These are phyloP conservation scores for Salix exigua DNA, from an alignment of 345 rosid species.

Conservation along the genomic window DNA sequence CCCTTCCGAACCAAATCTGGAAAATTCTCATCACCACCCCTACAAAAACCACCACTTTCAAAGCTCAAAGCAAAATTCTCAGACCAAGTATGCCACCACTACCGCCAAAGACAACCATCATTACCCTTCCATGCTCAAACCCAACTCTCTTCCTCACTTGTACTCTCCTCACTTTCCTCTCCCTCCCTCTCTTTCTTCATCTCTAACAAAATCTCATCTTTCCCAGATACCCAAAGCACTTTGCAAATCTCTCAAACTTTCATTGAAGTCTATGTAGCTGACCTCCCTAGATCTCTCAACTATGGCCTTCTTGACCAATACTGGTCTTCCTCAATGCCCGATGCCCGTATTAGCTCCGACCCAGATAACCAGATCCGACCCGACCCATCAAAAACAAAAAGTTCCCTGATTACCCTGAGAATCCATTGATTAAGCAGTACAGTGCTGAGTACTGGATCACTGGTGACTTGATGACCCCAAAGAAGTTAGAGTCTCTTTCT, in stretches of 20 bases:
- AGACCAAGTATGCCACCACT: background rate
- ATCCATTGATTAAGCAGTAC: conserved; percentile 87
- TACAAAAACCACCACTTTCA: background rate
- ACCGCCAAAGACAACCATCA: background rate
- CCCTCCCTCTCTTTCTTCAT: background rate
- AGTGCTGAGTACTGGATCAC: conserved; percentile 96
- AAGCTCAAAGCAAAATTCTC: background rate
- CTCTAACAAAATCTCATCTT: background rate
- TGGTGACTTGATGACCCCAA: conserved; percentile 78
- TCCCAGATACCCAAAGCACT: background rate
- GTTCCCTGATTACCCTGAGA: conserved; percentile 68
- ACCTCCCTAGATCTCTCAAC: conserved; percentile 81
- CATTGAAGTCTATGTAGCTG: conserved; percentile 70
- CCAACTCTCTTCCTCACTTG: conserved; percentile 7
- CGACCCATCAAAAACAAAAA: conserved; percentile 16
- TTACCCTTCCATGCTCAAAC: background rate
- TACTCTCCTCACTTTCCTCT: background rate
- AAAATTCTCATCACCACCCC: background rate
- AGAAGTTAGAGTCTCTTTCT: conserved; percentile 39
- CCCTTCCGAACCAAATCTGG: background rate
- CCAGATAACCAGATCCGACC: conserved; percentile 55
- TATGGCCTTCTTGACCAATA: conserved; percentile 72
- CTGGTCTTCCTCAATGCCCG: conserved; percentile 59
- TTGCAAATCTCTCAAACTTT: conserved; percentile 14
- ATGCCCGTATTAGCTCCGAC: conserved; percentile 64